A percentile compares a stretch with the other conserved stretches of the same genome.
These are phyloP conservation scores for Triangularia verruculosa DNA, from an alignment of 2,329 filamentous ascomycete genomes.

Conservation along the genomic window DNA sequence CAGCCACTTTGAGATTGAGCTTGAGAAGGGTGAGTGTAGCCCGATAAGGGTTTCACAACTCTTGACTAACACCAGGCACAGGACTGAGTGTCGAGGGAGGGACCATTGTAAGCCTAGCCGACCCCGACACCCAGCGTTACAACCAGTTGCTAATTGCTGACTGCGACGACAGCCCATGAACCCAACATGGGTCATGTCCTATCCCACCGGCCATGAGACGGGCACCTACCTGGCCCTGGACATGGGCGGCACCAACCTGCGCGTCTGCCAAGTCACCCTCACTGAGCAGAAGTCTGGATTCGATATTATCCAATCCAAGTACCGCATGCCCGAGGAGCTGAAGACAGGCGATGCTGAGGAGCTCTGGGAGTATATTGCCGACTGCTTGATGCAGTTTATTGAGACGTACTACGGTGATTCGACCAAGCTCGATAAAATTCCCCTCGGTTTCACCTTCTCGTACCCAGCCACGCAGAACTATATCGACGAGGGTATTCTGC, in stretches of 20 bases:
- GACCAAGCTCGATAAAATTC: slow-evolving; percentile 60
- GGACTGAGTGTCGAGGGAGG: slow-evolving; percentile 83
- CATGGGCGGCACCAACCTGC: slow-evolving; percentile 94
- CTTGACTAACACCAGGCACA: slow-evolving; percentile 34
- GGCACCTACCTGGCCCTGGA: slow-evolving; percentile 88
- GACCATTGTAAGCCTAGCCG: too few species aligned
- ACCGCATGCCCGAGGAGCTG: slow-evolving; percentile 88
- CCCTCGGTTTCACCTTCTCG: slow-evolving; percentile 92
- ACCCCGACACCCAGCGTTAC: too few species aligned
- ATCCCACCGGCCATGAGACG: slow-evolving; percentile 81
- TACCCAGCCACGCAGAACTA: slow-evolving; percentile 92
- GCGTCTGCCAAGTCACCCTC: slow-evolving; percentile 89
- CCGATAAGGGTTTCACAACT: background rate
- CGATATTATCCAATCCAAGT: slow-evolving; percentile 94
- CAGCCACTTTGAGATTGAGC: slow-evolving; percentile 82
- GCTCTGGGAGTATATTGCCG: slow-evolving; percentile 92
- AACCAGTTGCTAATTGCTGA: too few species aligned
- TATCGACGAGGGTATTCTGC: slow-evolving; percentile 87
- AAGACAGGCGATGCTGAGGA: slow-evolving; percentile 82
- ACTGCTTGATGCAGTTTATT: slow-evolving; percentile 87
- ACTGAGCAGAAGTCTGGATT: slow-evolving; percentile 86
- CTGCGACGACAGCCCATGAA: too few species aligned
- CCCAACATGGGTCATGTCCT: slow-evolving; percentile 90
- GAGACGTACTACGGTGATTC: slow-evolving; percentile 75
- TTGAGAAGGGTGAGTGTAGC: slow-evolving; percentile 66